Base-by-base conservation (phyloP, 495 filamentous ascomycete species). In the Parachaetomium inaequale region DNA sequence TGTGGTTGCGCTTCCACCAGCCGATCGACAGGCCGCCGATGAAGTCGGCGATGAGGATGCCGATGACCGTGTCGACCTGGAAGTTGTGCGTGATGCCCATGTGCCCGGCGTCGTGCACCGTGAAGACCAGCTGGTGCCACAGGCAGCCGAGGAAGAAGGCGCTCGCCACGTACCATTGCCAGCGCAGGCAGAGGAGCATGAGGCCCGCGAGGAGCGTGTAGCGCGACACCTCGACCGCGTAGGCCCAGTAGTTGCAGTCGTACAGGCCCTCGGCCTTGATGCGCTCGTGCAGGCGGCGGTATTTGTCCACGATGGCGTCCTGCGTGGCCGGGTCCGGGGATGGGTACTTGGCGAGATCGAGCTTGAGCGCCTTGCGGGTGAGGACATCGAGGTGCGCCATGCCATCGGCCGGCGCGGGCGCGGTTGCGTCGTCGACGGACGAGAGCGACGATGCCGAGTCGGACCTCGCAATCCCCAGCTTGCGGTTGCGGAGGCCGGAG, bases 1-100 rank as follows among this genome's bases (percentile, higher is more conserved):
- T 98, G 77, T 98, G 94, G 72, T 86, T 97, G 57, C 84, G 82
- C 74, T 98, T 98, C 94, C 94, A 98, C 94, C 94, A 98, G 11
- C 93, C 90, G 15, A 94, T 63, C 49, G 90, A 94, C n/a, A 98
- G 76, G 4, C 94, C 94, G 23, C 94, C 94, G 3, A 93, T 77
- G 66, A 89, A 98, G 71, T 96, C 87, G 25, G 94, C 93, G 66
- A 98, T 89, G 58, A 96, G 74, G 66, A 98, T 96, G 36, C 91
- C 93, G 66, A 98, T 91, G 38, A 87, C 76, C 7, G 88, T 88
- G 75, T 98, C 94, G 19, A 83, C 75, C 26, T 87, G 85, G 73
- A 91, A 97, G 68, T 86, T 75, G 70, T 97, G 94, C 31, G 94
- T 98, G 64, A 98, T 97, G 61, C 90, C 94, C 89, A 96, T 96